phyloP scores from a whole-genome alignment of 2,329 filamentous ascomycete genomes.

The Claviceps purpurea region DNA sequence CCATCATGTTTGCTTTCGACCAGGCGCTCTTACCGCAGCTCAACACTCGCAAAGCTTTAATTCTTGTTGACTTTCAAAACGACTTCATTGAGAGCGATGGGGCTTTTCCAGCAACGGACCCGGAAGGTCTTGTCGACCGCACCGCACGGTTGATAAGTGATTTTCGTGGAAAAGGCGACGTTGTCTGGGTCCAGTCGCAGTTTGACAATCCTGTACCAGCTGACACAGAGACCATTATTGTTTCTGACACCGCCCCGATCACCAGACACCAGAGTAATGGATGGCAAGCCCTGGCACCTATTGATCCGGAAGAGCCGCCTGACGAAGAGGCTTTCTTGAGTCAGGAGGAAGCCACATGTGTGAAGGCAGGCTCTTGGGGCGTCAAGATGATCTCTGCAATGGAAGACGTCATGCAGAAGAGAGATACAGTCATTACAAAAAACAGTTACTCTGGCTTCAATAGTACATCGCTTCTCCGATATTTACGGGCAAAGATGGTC shows the following conservation, averaged over 20 bases:
- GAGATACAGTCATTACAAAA: conserved; percentile 48
- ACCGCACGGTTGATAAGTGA: conserved; percentile 52
- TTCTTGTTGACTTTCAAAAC: conserved; percentile 80
- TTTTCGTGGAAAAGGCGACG: conserved; percentile 57
- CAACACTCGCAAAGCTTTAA: conserved; percentile 52
- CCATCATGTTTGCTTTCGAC: conserved; percentile 43
- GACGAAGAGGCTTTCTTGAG: conserved; percentile 35
- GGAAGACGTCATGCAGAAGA: conserved; percentile 29
- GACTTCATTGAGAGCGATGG: conserved; percentile 66
- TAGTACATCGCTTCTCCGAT: conserved; percentile 56
- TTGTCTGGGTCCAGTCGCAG: conserved; percentile 76
- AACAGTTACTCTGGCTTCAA: conserved; percentile 81
- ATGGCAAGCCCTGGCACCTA: conserved; percentile 1
- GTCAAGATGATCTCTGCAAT: conserved; percentile 30
- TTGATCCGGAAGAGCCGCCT: conserved; percentile 2
- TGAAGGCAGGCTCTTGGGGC: conserved; percentile 31
- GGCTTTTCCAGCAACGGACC: conserved; percentile 50
- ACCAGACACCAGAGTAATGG: conserved; percentile 6
- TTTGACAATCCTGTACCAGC: conserved; percentile 50
- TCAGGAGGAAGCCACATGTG: conserved; percentile 26
- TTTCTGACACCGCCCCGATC: conserved; percentile 20
- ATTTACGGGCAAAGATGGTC: conserved; percentile 73
- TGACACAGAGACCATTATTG: conserved; percentile 38
- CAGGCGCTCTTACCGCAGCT: conserved; percentile 41
- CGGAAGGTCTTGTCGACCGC: conserved; percentile 52